Conservation (phyloP, 768 basidiomycete species). For the button mushroom (Agaricus bisporus) region DNA sequence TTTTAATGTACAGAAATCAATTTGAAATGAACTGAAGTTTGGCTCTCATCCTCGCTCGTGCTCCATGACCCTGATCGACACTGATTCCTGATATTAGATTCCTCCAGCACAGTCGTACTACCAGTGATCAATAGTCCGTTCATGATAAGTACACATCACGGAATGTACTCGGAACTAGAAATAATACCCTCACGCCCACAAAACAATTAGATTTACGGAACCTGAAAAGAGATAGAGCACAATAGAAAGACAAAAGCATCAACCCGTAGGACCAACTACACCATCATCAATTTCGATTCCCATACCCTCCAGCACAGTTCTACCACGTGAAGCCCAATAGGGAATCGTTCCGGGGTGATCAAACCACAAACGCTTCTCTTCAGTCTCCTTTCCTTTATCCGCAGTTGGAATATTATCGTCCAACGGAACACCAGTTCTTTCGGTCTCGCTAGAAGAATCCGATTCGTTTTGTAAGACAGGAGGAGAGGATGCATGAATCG, state of each 20-base stretch:
- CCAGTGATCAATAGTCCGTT: no score
- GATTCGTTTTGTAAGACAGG: background rate
- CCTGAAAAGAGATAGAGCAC: no score
- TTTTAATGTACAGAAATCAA: background rate
- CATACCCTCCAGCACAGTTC: constrained; percentile 39
- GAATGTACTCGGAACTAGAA: no score
- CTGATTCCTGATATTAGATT: no score
- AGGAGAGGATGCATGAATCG: background rate
- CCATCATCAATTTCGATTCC: constrained; percentile 44
- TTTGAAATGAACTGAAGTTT: no score
- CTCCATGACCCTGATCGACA: no score
- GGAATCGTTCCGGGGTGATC: constrained; percentile 32
- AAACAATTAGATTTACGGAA: no score
- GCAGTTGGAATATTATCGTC: background rate
- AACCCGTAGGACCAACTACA: constrained; percentile 16
- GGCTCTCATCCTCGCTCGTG: no score
- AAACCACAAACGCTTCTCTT: constrained; percentile 41
- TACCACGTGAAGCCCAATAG: constrained; percentile 51
- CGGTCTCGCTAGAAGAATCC: background rate
- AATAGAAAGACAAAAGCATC: background rate
- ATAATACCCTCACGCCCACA: no score
- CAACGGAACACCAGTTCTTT: constrained; percentile 6
- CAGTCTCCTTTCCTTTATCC: background rate
- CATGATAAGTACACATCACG: no score
- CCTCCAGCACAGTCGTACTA: no score